Base-by-base conservation (phyloP, 768 basidiomycete species). In the Leccinum longicurvipes region DNA sequence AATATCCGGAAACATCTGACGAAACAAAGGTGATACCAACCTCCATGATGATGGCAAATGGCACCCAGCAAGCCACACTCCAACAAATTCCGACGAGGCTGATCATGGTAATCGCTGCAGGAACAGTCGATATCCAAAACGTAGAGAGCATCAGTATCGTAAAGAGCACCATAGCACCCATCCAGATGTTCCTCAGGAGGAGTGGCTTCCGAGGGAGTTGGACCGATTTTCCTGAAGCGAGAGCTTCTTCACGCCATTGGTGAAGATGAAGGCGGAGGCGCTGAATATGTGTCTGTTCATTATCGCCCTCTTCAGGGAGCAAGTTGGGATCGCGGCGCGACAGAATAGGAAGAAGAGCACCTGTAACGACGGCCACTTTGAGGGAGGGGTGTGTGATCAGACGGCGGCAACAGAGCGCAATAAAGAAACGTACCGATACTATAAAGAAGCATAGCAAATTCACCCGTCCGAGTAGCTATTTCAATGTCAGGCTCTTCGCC, bases 21-120 rank as follows among this genome's bases (percentile, higher is more conserved):
- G 47, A n/a, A 32, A 31, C 3, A 8, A 58, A 31, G 85, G 85
- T 79, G 89, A 25, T 4, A 63, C 80, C 49, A 60, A 83, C 93
- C 83, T 95, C 94, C 94, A 98, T 98, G 73, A 98, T 92, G 65
- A 97, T 93, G 19, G 94, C 90, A 62, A 97, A 97, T 3, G 94
- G 94, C 15, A 92, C 91, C 95, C 95, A 97, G 74, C 91, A 92
- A n/a, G 95, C 92, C 39, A 97, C 91, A 10, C 93, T 91, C 95
- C 95, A 98, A 70, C 89, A 95, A 34, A 97, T 88, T 42, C 95
- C 95, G 23, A 96, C 84, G 50, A 95, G 67, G 50, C 85, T 85
- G 54, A 97, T 90, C 64, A 89, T 85, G 17, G 86, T 71, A 15
- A 91, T 91, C 9, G 95, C 95, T 81, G 89, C 66, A 17, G 39